phyloP scores from a whole-genome alignment of 2,329 filamentous ascomycete species.

The Aspergillus udagawae region DNA sequence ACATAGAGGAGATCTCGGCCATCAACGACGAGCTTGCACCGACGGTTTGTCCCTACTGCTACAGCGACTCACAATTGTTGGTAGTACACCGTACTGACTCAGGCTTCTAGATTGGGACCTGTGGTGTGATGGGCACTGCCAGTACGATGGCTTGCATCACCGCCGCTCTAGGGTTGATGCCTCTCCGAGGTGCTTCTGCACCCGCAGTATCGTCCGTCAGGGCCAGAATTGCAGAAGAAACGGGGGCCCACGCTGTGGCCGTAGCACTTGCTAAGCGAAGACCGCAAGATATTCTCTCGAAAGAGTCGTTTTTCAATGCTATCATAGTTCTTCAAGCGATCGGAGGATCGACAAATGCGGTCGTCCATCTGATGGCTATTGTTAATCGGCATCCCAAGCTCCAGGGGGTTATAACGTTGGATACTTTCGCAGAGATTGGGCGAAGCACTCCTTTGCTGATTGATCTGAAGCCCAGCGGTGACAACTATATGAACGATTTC shows the following conservation, averaged over 20 bases:
- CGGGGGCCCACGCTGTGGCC: slow-evolving; percentile 47
- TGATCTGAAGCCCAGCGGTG: slow-evolving; percentile 52
- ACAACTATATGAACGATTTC: slow-evolving; percentile 55
- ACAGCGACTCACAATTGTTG: neutral
- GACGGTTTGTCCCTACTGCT: slow-evolving; percentile 47
- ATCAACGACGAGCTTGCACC: slow-evolving; percentile 71
- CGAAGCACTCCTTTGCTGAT: slow-evolving; percentile 45
- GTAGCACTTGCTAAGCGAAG: slow-evolving; percentile 36
- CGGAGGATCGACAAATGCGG: slow-evolving; percentile 54
- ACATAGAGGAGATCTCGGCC: slow-evolving; percentile 66
- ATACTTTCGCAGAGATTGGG: slow-evolving; percentile 48
- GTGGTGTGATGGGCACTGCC: slow-evolving; percentile 57
- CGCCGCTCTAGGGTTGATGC: slow-evolving; percentile 52
- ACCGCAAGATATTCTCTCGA: slow-evolving; percentile 44
- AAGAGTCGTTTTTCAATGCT: slow-evolving; percentile 50
- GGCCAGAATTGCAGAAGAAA: slow-evolving; percentile 52
- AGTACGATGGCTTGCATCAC: slow-evolving; percentile 55
- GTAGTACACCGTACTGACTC: neutral
- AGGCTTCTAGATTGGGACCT: slow-evolving; percentile 43
- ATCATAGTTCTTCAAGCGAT: slow-evolving; percentile 53
- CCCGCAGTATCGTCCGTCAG: slow-evolving; percentile 52
- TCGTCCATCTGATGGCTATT: slow-evolving; percentile 53
- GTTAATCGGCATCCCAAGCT: slow-evolving; percentile 50
- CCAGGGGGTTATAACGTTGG: slow-evolving; percentile 42
- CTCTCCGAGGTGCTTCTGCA: slow-evolving; percentile 49